Conservation (phyloP, 2,329 filamentous ascomycete genomes). For the Aspergillus pseudoglaucus region DNA sequence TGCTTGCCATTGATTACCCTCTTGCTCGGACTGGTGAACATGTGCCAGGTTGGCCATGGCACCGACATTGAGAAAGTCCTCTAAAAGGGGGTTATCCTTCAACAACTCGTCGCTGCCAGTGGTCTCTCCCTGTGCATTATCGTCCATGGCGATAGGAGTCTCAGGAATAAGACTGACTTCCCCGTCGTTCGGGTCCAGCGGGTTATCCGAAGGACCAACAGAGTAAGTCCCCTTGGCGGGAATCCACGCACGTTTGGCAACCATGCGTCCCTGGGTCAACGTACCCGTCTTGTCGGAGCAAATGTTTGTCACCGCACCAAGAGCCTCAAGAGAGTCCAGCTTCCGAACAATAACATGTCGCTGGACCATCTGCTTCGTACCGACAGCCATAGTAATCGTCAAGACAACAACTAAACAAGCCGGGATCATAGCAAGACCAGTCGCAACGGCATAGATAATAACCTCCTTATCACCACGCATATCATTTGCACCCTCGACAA, state of each 20-base stretch:
- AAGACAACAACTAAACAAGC: constrained; percentile 59
- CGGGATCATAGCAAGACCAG: constrained; percentile 56
- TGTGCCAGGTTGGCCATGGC: constrained; percentile 61
- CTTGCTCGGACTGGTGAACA: constrained; percentile 49
- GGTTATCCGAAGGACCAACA: constrained; percentile 50
- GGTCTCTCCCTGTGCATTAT: constrained; percentile 18
- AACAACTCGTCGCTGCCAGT: constrained; percentile 30
- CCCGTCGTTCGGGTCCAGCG: constrained; percentile 52
- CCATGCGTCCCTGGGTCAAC: constrained; percentile 58
- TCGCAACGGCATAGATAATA: constrained; percentile 59
- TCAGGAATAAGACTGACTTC: constrained; percentile 37
- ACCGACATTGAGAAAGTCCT: constrained; percentile 56
- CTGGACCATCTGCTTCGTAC: constrained; percentile 53
- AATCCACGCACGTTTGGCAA: constrained; percentile 55
- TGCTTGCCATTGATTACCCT: constrained; percentile 49
- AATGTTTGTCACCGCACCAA: constrained; percentile 57
- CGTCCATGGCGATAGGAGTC: constrained; percentile 24
- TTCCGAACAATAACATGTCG: constrained; percentile 54
- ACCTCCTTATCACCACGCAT: constrained; percentile 52
- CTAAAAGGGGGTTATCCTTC: constrained; percentile 43
- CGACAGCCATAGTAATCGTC: constrained; percentile 61
- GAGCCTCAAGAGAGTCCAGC: constrained; percentile 52
- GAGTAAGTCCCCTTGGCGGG: constrained; percentile 53
- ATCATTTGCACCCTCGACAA: constrained; percentile 60
- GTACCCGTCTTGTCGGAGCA: constrained; percentile 57